phyloP scores from a whole-genome alignment of 106 monocot genomes.

The Narthecium ossifragum region DNA sequence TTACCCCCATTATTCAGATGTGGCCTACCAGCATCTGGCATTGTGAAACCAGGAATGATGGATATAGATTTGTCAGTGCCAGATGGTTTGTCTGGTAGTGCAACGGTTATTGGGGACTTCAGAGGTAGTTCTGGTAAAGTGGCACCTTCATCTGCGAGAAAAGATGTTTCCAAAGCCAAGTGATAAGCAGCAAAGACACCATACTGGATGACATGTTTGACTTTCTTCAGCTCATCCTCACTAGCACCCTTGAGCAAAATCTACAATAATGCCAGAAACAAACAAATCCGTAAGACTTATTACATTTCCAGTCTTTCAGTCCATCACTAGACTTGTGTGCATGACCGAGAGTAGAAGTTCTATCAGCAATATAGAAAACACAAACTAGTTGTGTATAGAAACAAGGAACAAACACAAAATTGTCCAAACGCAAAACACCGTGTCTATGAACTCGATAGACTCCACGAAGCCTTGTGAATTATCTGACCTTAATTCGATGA shows the following conservation, averaged over 20 bases:
- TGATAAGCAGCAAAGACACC: constrained; percentile 78
- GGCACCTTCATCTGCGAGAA: constrained; percentile 81
- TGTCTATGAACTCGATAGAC: no score
- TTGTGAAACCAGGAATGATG: constrained; percentile 37
- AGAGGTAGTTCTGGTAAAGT: constrained; percentile 53
- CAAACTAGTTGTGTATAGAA: no score
- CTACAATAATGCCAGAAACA: constrained; percentile 11
- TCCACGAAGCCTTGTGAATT: no score
- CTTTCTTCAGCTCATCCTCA: constrained; percentile 55
- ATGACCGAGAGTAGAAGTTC: no score
- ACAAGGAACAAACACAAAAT: no score
- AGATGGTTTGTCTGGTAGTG: constrained; percentile 55
- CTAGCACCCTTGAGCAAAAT: constrained; percentile 62
- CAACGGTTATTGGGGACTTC: constrained; percentile 59
- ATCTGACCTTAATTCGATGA: no score
- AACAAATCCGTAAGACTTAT: neutral
- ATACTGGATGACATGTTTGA: constrained; percentile 70
- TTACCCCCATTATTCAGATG: constrained; percentile 8
- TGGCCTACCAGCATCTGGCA: constrained; percentile 7
- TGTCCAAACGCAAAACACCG: no score
- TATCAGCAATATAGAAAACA: no score
- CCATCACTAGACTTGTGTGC: neutral
- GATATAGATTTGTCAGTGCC: constrained; percentile 45
- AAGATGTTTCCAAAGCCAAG: constrained; percentile 67
- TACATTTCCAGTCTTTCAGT: neutral